A percentile compares a stretch with the other conserved stretches of the same genome.
Conservation (phyloP, 441 rosid genomes). For the Mallotus repandus region DNA sequence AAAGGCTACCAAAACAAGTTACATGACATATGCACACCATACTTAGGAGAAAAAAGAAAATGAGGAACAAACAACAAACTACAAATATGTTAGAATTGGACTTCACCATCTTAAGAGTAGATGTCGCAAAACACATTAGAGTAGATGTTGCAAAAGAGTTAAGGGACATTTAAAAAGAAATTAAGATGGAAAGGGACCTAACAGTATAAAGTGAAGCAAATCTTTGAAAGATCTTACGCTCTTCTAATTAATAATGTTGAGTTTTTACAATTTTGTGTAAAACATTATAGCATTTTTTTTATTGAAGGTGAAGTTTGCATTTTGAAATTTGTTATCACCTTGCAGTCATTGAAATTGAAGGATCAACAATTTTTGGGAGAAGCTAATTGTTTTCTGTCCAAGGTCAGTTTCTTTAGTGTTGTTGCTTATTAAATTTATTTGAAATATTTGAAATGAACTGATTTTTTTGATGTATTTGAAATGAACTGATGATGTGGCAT, state of each 20-base stretch:
- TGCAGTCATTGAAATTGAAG: constrained; percentile 60
- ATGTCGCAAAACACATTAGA: too few species aligned
- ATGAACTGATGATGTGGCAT: neutral
- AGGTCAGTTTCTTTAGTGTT: constrained; percentile 37
- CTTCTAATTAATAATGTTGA: too few species aligned
- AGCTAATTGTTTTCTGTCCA: constrained; percentile 69
- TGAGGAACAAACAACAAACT: too few species aligned
- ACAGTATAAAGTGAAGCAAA: neutral
- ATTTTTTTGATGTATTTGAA: too few species aligned
- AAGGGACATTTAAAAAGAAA: neutral
- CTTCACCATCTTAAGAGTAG: too few species aligned
- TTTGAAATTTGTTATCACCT: constrained; percentile 18
- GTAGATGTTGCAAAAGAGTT: too few species aligned
- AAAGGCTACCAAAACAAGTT: neutral
- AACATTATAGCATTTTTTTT: neutral
- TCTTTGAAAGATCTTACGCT: neutral
- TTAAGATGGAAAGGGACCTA: neutral
- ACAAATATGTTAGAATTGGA: too few species aligned
- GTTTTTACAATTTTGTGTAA: neutral
- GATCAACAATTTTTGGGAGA: constrained; percentile 87
- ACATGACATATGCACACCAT: neutral
- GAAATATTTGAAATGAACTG: too few species aligned
- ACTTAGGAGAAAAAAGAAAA: too few species aligned
- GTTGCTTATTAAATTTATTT: constrained; percentile 3
- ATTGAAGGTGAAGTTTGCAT: neutral